Evolutionary conservation across 108 stramenopile species (phyloP).

Genomic region (Pseudonitzschia pungens): DNA sequence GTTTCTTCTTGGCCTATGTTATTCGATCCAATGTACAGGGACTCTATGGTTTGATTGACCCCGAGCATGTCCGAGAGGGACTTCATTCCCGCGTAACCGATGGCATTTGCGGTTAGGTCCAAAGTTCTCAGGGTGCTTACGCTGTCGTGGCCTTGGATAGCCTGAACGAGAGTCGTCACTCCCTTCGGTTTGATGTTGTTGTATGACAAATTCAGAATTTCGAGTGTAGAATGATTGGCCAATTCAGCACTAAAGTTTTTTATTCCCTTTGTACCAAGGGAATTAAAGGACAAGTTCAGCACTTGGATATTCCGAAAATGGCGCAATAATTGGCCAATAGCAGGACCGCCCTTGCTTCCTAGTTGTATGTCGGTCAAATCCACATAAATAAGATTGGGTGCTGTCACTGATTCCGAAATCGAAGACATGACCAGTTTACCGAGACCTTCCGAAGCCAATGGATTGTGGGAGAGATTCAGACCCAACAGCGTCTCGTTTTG

Average conservation of each 20-base stretch:
- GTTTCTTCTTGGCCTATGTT: slow-evolving; percentile 41
- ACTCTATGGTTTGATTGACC: slow-evolving; percentile 25
- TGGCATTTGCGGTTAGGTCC: slow-evolving; percentile 32
- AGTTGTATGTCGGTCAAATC: slow-evolving; percentile 30
- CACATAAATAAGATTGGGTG: slow-evolving; percentile 18
- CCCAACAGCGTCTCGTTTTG: slow-evolving; percentile 22
- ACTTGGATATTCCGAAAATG: slow-evolving; percentile 33
- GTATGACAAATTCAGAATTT: slow-evolving; percentile 47
- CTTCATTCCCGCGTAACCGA: slow-evolving; percentile 34
- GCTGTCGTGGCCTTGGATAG: slow-evolving; percentile 1
- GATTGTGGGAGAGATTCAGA: slow-evolving; percentile 41
- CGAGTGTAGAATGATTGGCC: slow-evolving; percentile 26
- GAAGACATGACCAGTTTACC: slow-evolving; percentile 23
- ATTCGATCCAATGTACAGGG: slow-evolving; percentile 29
- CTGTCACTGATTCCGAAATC: neutral
- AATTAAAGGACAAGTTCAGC: slow-evolving; percentile 45
- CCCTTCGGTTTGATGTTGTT: slow-evolving; percentile 36
- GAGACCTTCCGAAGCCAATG: slow-evolving; percentile 22
- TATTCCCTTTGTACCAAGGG: slow-evolving; percentile 44
- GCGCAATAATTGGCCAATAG: slow-evolving; percentile 29
- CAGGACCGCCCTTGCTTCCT: slow-evolving; percentile 28
- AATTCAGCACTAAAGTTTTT: slow-evolving; percentile 36
- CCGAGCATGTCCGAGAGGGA: slow-evolving; percentile 25
- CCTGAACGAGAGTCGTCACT: slow-evolving; percentile 24
- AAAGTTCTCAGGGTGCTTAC: slow-evolving; percentile 22